Conservation (phyloP, 2,329 filamentous ascomycete genomes). For the Dryadomyces quercus-mongolicae region DNA sequence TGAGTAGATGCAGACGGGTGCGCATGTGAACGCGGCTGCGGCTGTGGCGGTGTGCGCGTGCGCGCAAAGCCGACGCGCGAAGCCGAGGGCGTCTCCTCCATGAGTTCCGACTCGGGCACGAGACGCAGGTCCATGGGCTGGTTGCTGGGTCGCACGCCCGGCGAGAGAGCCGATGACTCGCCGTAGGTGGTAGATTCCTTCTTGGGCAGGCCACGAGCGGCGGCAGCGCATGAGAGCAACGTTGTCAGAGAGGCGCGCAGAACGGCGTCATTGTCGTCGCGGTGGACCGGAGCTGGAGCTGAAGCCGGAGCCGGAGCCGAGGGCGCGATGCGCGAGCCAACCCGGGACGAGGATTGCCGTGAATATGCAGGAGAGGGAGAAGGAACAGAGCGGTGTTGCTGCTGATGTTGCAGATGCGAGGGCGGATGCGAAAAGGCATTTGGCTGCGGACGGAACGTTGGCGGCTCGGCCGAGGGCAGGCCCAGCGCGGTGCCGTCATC, state of each 20-base stretch:
- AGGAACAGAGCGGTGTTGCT: constrained; percentile 35
- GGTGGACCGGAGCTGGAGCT: constrained; percentile 59
- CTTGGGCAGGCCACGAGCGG: constrained; percentile 72
- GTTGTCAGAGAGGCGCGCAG: constrained; percentile 90
- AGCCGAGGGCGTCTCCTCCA: constrained; percentile 20
- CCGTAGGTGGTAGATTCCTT: constrained; percentile 27
- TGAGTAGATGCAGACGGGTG: background rate
- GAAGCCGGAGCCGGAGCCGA: constrained; percentile 35
- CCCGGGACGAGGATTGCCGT: constrained; percentile 31
- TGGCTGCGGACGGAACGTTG: constrained; percentile 70
- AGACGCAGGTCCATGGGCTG: constrained; percentile 48
- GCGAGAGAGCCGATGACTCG: constrained; percentile 21
- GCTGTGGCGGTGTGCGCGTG: background rate
- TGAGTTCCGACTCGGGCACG: constrained; percentile 48
- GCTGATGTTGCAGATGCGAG: constrained; percentile 32
- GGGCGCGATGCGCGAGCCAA: constrained; percentile 31
- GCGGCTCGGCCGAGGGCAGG: constrained; percentile 29
- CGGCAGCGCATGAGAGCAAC: constrained; percentile 85
- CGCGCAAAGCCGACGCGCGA: background rate
- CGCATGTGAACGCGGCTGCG: constrained; percentile 2
- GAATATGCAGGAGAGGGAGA: constrained; percentile 34
- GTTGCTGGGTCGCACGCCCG: constrained; percentile 30
- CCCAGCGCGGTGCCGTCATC: constrained; percentile 77
- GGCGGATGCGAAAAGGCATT: constrained; percentile 87
- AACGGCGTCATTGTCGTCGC: constrained; percentile 85